A percentile compares a stretch with the other conserved stretches of the same genome.
Evolutionary conservation across 169 alveolate genomes (phyloP).

Genomic region (Eimeria sp.): DNA sequence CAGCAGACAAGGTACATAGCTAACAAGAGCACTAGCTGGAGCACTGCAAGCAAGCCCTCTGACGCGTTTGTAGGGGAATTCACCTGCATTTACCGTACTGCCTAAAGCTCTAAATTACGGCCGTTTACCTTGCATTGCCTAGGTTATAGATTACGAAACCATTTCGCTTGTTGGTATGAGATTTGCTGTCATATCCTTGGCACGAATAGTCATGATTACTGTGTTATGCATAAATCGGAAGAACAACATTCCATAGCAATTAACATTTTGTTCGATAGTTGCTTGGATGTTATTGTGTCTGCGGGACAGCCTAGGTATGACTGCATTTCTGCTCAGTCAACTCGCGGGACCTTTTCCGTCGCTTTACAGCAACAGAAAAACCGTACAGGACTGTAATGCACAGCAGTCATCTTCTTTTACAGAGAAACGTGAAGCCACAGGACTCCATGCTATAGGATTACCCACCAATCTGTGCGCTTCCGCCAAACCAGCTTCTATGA

Average conservation of each 20-base stretch:
- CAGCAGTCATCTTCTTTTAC: background rate
- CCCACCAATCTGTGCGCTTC: background rate
- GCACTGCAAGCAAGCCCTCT: background rate
- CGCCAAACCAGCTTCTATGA: background rate
- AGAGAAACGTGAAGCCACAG: background rate
- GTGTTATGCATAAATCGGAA: background rate
- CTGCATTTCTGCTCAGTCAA: background rate
- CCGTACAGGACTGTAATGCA: background rate
- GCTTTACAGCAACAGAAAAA: background rate
- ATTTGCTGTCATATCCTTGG: background rate
- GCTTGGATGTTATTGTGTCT: background rate
- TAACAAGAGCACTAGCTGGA: slow-evolving; percentile 17
- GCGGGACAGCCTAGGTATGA: background rate
- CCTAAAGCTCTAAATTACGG: background rate
- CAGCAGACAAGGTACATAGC: slow-evolving; percentile 43
- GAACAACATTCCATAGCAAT: background rate
- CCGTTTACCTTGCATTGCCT: background rate
- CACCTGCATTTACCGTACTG: background rate
- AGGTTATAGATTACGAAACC: background rate
- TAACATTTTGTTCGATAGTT: background rate
- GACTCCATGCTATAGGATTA: background rate
- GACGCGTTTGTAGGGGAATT: background rate
- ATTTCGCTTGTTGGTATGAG: background rate
- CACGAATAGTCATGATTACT: background rate
- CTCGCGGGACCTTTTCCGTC: slow-evolving; percentile 17